Conservation (phyloP, 345 rosid species). For the Garcia nutans region DNA sequence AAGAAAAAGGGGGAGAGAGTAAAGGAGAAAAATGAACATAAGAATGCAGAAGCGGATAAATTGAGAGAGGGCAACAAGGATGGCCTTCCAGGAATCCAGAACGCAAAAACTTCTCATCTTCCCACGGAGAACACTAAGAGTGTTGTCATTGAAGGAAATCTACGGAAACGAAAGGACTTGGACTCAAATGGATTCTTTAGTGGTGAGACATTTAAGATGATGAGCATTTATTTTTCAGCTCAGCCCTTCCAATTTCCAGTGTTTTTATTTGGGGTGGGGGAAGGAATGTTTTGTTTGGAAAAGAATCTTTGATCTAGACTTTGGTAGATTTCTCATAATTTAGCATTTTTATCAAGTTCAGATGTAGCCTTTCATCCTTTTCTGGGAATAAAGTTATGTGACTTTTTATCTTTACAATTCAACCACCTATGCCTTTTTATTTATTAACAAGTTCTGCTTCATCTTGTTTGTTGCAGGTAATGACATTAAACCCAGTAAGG, state of each 20-base stretch:
- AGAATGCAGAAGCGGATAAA: slow-evolving; percentile 30
- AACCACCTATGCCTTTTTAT: neutral
- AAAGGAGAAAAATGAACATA: slow-evolving; percentile 26
- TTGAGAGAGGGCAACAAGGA: slow-evolving; percentile 30
- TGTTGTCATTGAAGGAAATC: slow-evolving; percentile 35
- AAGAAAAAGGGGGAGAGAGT: slow-evolving; percentile 29
- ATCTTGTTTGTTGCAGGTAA: slow-evolving; percentile 37
- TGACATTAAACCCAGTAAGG: slow-evolving; percentile 46
- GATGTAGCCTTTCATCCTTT: neutral
- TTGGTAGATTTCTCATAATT: neutral
- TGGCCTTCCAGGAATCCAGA: slow-evolving; percentile 20
- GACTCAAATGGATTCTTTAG: slow-evolving; percentile 58
- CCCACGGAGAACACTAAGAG: slow-evolving; percentile 28
- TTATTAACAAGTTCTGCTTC: slow-evolving; percentile 3
- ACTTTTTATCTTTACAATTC: no score
- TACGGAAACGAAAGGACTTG: slow-evolving; percentile 55
- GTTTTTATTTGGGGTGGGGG: neutral
- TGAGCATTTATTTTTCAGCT: neutral
- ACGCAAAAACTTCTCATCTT: slow-evolving; percentile 22
- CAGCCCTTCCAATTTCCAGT: no score
- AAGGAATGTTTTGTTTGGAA: neutral
- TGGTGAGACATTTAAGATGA: slow-evolving; percentile 50
- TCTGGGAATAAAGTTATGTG: neutral
- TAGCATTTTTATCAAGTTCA: neutral
- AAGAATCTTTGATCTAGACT: neutral